These are phyloP conservation scores for Pythium graminicola DNA, from an alignment of 352 stramenopile genomes.

Conservation along the genomic window DNA sequence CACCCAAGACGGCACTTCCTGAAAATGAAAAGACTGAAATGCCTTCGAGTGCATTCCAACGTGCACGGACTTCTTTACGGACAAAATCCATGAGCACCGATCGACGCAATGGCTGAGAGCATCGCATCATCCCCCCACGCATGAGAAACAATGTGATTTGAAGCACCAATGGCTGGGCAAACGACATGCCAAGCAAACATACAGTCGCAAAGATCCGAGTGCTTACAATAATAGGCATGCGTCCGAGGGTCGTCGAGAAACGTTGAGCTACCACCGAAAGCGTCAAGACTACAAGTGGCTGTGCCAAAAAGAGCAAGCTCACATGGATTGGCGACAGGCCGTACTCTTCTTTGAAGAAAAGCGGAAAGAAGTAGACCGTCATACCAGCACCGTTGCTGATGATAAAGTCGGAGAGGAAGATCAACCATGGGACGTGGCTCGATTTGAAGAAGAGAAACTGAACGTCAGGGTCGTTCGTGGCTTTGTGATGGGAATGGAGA, in stretches of 20 bases:
- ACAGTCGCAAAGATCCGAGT: conserved; percentile 50
- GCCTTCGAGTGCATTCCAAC: conserved; percentile 73
- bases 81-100: conserved; percentile 82
- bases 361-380: conserved; percentile 84
- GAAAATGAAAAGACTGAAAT: conserved; percentile 79
- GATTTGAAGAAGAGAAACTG: conserved; percentile 55
- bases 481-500: conserved; percentile 2
- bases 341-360: conserved; percentile 84
- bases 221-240: conserved; percentile 67
- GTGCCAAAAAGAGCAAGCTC: conserved; percentile 56
- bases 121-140: conserved; percentile 80
- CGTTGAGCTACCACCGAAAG: conserved; percentile 50
- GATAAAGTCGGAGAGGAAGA: conserved; percentile 81
- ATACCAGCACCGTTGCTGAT: conserved; percentile 83
- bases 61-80: conserved; percentile 57
- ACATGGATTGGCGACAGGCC: conserved; percentile 71
- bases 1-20: conserved; percentile 67
- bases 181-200: conserved; percentile 66
- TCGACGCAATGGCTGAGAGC: conserved; percentile 71
- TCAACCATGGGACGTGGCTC: conserved; percentile 54
- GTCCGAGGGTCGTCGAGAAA: conserved; percentile 41
- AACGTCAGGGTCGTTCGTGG: conserved; percentile 1
- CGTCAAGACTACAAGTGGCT: conserved; percentile 63
- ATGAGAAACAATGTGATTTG: conserved; percentile 71
- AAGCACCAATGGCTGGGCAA: conserved; percentile 45